Evolutionary conservation across 768 basidiomycete genomes (phyloP), one percentile per base, ranked within the genome.

Genomic region (Phylloporus arenicola): DNA sequence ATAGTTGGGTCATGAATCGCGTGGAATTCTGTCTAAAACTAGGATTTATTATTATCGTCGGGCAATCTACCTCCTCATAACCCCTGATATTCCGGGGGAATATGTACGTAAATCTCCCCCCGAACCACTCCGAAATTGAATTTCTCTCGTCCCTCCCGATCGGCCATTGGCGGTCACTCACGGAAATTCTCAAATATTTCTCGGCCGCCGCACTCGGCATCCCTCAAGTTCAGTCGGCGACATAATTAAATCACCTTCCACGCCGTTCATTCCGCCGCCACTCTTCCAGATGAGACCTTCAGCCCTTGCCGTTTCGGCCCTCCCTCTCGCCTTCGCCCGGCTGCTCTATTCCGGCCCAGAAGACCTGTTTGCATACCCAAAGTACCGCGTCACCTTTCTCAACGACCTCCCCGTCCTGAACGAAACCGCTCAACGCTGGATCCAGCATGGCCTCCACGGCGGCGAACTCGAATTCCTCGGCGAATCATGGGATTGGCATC

Each of bases 291-390:
- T 62, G 62, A 52, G 50, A 46, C 67, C 29, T 24, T 53, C 57
- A 31, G 52, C 47, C 39, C 52, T 69, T 45, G 51, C 49, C 7
- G 13, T 68, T 47, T 56, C 52, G 47, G 11, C 41, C 38, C 20
- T 59, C 25, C 48, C 22, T 2, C 42, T 59, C 6, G 42, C 47
- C 50, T 60, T 38, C 37, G 72, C 70, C 0, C 67, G 62, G 0
- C 56, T 81, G n/a, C 64, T 83, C 25, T 83, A 88, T 62, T 81
- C 84, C 9, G 75, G 89, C 41, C 88, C 90, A 25, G 86, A 91
- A 59, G 90, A 92, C 59, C 73, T 82, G 14, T 79, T 82, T 65
- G 84, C 90, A 0, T 90, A 84, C 63, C 91, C 90, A 56, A 92
- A 92, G 64, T 86, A 81, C 64, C 77, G 80, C 37, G 83, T 92